Evolutionary conservation across 2,329 filamentous ascomycete genomes (phyloP).

Genomic region (Aspergillus oerlinghausenensis): DNA sequence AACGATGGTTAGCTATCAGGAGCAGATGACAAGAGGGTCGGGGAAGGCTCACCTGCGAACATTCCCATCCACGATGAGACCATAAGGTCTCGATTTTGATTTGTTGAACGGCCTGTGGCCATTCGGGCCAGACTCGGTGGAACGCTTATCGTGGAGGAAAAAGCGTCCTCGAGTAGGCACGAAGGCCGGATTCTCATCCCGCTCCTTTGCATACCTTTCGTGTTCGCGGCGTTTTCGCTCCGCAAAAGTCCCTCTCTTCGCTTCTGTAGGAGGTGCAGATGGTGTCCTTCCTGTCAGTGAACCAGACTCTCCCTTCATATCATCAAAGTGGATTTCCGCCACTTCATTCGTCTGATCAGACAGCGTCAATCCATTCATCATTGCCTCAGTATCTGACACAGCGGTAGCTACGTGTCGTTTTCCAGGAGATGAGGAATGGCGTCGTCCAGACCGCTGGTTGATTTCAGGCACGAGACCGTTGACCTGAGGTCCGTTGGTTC

Average conservation of each 20-base stretch:
- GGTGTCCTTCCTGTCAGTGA: constrained; percentile 33
- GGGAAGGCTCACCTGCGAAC: constrained; percentile 37
- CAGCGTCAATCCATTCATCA: constrained; percentile 56
- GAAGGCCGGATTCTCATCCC: constrained; percentile 85
- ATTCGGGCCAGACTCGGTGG: constrained; percentile 70
- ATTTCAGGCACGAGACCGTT: constrained; percentile 27
- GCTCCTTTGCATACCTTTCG: constrained; percentile 82
- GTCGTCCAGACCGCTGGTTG: constrained; percentile 26
- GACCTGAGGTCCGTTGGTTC: constrained; percentile 18
- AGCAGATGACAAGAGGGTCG: not conserved
- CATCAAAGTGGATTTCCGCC: constrained; percentile 50
- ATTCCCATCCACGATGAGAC: constrained; percentile 41
- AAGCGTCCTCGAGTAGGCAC: constrained; percentile 92
- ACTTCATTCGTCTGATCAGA: constrained; percentile 35
- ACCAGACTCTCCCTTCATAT: constrained; percentile 29
- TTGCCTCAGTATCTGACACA: constrained; percentile 55
- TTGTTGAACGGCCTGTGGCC: constrained; percentile 60
- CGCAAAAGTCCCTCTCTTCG: constrained; percentile 53
- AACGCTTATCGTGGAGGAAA: constrained; percentile 93
- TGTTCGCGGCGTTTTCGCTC: constrained; percentile 78
- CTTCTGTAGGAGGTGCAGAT: constrained; percentile 34
- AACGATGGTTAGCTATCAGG: constrained; percentile 14
- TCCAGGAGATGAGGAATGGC: constrained; percentile 29
- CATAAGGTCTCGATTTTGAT: constrained; percentile 54
- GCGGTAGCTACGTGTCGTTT: constrained; percentile 34